phyloP scores from a whole-genome alignment of 129 eudicot genomes.

The Helianthus annuus region HanXRQr2.0-SUNRISE NC_035446.2:152570603-152571102 shows the following conservation, averaged over 20 bases:
- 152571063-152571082: too few relatives aligned
- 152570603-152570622: constrained; percentile 89
- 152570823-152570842: too few relatives aligned
- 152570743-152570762: constrained; percentile 7
- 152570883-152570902: not conserved
- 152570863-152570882: too few relatives aligned
- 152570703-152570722: not conserved
- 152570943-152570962: too few relatives aligned
- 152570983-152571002: too few relatives aligned
- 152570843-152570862: too few relatives aligned
- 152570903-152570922: too few relatives aligned
- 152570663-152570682: constrained; percentile 1
- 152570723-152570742: not conserved
- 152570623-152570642: constrained; percentile 68
- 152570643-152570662: constrained; percentile 12
- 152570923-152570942: too few relatives aligned
- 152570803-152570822: not conserved
- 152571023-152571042: too few relatives aligned
- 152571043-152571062: too few relatives aligned
- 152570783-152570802: not conserved
- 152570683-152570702: constrained; percentile 10
- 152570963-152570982: not conserved
- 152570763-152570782: constrained; percentile 1
- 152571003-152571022: too few relatives aligned
- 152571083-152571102: too few relatives aligned